Base-by-base conservation (phyloP, 768 basidiomycete genomes). In the Mrakia frigida region DNA sequence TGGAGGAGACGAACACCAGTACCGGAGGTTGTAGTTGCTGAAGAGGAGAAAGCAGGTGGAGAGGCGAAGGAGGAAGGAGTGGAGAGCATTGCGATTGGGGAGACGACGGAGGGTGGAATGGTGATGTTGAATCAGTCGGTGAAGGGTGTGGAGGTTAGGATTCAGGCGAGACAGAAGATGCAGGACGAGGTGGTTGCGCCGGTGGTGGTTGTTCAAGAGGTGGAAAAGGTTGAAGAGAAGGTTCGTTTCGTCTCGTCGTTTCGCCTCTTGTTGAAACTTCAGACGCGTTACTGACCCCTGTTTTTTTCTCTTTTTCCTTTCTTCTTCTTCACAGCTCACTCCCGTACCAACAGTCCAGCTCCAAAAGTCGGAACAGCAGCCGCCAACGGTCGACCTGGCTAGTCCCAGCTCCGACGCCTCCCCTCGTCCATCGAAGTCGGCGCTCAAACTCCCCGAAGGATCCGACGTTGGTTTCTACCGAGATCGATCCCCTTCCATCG, bases 391-490 rank as follows among this genome's bases (percentile, higher is more conserved):
- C 46, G 46, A 50, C 18, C 46, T 50, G 16, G 16, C 16, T 6
- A 50, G 16, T 14, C 63, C 63, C 37, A 37, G 1, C 63, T 39
- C 14, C 37, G 37, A 41, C 25, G 23, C 35, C 18, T 63, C 43
- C 43, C n/a, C 13, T 28, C 0, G 9, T 6, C n/a, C 61, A 10
- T 35, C 59, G 16, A 41, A 37, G 28, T 39, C 67, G 23, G 18
- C 65, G 1, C 53, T 65, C 35, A 68, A 35, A 68, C 68, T 77
- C 7, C 76, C 76, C 28, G 56, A 65, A 16, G 75, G 75, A 25
- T 50, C 69, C 21, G 70, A 46, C 21, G 60, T 72, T 33, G 76
- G 60, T 11, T 72, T 77, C 76, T 77, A 77, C 43, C 70, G 71
- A 14, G 70, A 70, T 33, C 72, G 77, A n/a, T 70, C 73, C 0